These are phyloP conservation scores for Tulasnella sp. DNA, from an alignment of 768 basidiomycete species.

Conservation along the genomic window DNA sequence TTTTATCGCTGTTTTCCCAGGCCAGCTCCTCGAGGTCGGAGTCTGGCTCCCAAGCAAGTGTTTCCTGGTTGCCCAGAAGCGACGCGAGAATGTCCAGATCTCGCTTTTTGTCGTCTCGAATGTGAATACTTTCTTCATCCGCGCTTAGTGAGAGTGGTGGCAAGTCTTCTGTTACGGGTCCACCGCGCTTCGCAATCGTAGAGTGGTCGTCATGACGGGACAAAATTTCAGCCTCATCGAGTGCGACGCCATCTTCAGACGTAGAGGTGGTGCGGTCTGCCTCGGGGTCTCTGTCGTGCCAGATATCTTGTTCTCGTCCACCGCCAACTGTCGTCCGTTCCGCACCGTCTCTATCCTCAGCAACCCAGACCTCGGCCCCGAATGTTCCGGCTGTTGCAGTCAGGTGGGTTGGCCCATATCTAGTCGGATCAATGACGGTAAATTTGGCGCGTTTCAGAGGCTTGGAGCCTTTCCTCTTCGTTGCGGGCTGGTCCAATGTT, in stretches of 20 bases:
- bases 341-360: neutral
- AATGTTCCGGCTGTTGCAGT: slow-evolving; percentile 30
- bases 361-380: neutral
- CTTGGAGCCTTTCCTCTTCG: slow-evolving; percentile 36
- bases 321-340: neutral
- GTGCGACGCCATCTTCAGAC: neutral
- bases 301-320: neutral
- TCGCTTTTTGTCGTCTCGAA: neutral
- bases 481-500: slow-evolving; percentile 13
- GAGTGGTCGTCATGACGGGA: neutral
- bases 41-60: slow-evolving; percentile 12
- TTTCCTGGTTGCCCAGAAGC: neutral
- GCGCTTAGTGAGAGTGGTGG: neutral
- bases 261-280: neutral
- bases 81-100: slow-evolving; percentile 9
- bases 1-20: neutral
- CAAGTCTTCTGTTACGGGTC: neutral
- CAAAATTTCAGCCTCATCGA: neutral
- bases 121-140: neutral
- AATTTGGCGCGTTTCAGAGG: slow-evolving; percentile 51
- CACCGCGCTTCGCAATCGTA: neutral
- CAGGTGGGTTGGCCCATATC: slow-evolving; percentile 61
- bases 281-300: neutral
- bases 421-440: slow-evolving; percentile 62
- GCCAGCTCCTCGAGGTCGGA: slow-evolving; percentile 15